Conservation (phyloP, 2,329 filamentous ascomycete species). For the Akanthomyces muscarius region DNA sequence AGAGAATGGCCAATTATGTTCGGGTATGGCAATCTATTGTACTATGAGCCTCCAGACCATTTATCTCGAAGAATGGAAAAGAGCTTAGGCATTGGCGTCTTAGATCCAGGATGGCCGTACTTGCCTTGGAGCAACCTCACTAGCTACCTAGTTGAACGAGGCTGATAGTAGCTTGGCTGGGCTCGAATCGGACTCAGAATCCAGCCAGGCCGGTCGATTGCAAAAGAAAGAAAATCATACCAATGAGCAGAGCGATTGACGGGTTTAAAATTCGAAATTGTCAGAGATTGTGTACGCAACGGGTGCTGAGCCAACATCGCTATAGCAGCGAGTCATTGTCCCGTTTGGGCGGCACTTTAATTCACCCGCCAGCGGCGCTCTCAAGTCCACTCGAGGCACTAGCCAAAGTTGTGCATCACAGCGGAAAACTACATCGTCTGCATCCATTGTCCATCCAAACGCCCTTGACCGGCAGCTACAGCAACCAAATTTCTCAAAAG, state of each 20-base stretch:
- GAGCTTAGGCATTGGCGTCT: no score
- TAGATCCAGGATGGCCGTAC: no score
- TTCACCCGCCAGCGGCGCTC: not conserved
- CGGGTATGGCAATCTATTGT: no score
- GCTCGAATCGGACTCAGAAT: no score
- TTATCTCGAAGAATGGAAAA: no score
- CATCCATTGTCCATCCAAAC: constrained; percentile 8
- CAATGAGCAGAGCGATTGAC: not conserved
- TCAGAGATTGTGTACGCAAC: not conserved
- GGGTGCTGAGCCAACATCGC: not conserved
- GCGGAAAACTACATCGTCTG: constrained; percentile 15
- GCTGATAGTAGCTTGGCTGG: no score
- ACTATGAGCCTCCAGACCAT: no score
- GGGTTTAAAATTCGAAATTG: not conserved
- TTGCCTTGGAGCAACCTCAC: no score
- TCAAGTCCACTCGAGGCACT: constrained; percentile 16
- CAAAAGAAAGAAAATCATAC: no score
- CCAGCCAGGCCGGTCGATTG: no score
- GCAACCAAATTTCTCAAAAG: not conserved
- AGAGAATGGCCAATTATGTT: no score
- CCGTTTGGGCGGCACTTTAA: constrained; percentile 1
- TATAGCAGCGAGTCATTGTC: constrained; percentile 5
- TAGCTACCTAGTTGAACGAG: no score
- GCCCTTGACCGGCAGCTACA: not conserved
- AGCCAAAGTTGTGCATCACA: constrained; percentile 15